Evolutionary conservation across 257 asterid genomes (phyloP).

Genomic region (Capsicum pubescens): DNA sequence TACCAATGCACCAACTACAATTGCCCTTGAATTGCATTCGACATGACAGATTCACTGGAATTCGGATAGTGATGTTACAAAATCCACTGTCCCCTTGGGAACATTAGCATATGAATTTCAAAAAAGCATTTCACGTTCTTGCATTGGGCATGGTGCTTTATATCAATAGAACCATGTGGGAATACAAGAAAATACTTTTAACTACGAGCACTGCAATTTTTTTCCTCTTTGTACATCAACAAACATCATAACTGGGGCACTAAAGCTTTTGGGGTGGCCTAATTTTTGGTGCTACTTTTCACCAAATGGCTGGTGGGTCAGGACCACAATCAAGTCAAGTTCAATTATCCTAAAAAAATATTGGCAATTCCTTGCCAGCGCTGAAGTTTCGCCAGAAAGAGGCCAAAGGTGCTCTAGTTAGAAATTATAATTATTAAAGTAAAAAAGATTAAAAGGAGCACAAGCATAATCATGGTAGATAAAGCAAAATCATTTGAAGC

Average conservation of each 20-base stretch:
- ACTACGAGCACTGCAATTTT: background rate
- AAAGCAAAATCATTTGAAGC: constrained; percentile 54
- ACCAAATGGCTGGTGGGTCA: constrained; percentile 53
- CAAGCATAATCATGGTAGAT: constrained; percentile 55
- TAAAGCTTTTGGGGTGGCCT: constrained; percentile 16
- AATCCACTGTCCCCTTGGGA: background rate
- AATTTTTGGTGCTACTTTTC: constrained; percentile 7
- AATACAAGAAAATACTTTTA: background rate
- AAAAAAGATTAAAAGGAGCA: constrained; percentile 44
- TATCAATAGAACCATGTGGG: background rate
- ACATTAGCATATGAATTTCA: background rate
- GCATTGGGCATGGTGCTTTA: background rate
- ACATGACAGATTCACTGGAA: background rate
- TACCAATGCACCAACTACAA: background rate
- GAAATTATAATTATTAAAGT: constrained; percentile 49
- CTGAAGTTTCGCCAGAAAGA: constrained; percentile 19
- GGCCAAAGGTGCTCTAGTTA: constrained; percentile 12
- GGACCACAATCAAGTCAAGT: constrained; percentile 40
- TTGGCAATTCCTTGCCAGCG: constrained; percentile 24
- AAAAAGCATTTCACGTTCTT: background rate
- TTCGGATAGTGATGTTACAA: background rate
- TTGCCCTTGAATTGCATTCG: background rate
- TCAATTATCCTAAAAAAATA: background rate
- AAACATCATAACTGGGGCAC: constrained; percentile 18
- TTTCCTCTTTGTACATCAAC: background rate